Evolutionary conservation across 176 grass and related monocot species (phyloP), one percentile per base, ranked within the genome.

Genomic region (Rhynchospora tenuis): DNA sequence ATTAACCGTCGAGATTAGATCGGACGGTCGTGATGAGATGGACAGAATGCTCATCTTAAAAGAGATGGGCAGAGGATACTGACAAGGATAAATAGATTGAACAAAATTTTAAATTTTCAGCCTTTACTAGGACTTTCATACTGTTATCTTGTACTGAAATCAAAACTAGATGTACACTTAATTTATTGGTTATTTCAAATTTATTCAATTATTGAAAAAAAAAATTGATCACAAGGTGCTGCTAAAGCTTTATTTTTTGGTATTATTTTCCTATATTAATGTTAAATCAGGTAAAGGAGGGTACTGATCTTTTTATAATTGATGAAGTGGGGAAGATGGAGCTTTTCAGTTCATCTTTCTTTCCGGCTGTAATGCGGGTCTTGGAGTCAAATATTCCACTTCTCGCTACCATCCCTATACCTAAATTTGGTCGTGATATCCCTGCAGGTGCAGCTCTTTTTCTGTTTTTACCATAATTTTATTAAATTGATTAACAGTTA

Each of bases 301-400:
- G 80, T 27, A 91, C 81, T 8, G 88, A 99, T 93, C 91, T 95
- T 58, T 99, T 99, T 76, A 84, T 95, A 67, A 88, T 99, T 57
- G 96, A 95, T 80, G 96, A 99, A 92, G 93, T 95, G 56, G 96
- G 93, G 64, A 95, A 99, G 84, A 99, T 95, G 96, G 96, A 99
- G 77, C 62, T 99, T 27, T 95, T 90, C 81, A 92, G 91, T 90
- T 85, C 93, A 60, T n/a, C 82, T 59, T 92, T 98, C 87, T 95
- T 89, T 84, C 96, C 96, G 47, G 84, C 91, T 81, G 93, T 98
- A 77, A 86, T 98, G 86, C 89, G 86, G 85, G 78, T 99, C 88
- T 82, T 95, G 57, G 93, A 95, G 58, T 95, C 86, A 11, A 91
- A 89, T 59, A 88, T 90, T 70, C 96, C 96, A 66, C 83, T 95